Percentiles rank a stretch among this genome's conserved stretches.
These are phyloP conservation scores for Salix purpurea DNA, from an alignment of 345 rosid genomes.

Conservation along the genomic window DNA sequence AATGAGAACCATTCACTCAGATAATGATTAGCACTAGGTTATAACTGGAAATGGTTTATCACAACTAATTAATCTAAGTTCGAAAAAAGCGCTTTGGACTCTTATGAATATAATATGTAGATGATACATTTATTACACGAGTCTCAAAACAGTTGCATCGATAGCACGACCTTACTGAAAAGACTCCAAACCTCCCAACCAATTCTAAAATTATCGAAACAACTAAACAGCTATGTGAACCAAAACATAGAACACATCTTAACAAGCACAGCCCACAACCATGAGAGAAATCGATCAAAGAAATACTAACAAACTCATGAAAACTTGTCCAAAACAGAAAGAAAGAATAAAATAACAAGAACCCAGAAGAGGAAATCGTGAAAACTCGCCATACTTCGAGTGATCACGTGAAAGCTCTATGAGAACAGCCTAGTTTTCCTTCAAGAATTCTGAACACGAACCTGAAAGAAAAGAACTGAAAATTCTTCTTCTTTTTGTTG, in stretches of 20 bases:
- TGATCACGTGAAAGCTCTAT: constrained; percentile 1
- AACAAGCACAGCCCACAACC: background rate
- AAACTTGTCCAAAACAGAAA: background rate
- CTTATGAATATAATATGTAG: background rate
- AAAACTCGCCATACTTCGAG: background rate
- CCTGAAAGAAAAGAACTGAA: background rate
- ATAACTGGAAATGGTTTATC: background rate
- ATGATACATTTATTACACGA: background rate
- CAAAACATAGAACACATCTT: background rate
- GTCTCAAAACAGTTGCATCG: background rate
- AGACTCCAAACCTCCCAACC: background rate
- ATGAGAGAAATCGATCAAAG: background rate
- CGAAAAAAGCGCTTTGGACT: background rate
- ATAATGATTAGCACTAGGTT: background rate
- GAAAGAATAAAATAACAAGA: background rate
- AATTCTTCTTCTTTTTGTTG: background rate
- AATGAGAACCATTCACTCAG: background rate
- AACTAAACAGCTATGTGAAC: background rate
- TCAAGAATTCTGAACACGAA: background rate
- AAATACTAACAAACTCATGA: background rate
- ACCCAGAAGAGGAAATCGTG: background rate
- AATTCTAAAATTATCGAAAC: background rate
- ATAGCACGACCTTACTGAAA: background rate
- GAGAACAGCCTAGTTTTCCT: constrained; percentile 5
- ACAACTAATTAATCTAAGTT: background rate